Conservation (phyloP, 345 rosid genomes). For the Boechera divaricarpa region DNA sequence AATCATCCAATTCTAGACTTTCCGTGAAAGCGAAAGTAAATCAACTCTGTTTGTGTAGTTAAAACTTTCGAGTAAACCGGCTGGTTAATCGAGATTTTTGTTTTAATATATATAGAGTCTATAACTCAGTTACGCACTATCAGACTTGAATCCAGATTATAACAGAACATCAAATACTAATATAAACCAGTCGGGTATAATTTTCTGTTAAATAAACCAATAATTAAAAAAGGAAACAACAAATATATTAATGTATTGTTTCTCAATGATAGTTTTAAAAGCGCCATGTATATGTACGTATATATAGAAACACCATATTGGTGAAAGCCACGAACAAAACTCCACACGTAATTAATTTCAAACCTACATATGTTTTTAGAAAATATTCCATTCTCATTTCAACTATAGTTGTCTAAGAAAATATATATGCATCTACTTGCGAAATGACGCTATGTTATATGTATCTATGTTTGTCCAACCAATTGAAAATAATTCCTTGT, state of each 20-base stretch:
- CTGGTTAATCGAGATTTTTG: not conserved
- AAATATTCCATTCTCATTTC: constrained; percentile 24
- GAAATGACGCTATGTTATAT: constrained; percentile 3
- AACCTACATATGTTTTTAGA: constrained; percentile 20
- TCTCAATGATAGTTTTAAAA: constrained; percentile 26
- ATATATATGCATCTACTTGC: constrained; percentile 32
- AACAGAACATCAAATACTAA: no score
- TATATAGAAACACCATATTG: constrained; percentile 39
- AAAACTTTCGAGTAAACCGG: not conserved
- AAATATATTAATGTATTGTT: constrained; percentile 17
- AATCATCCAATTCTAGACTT: constrained; percentile 46
- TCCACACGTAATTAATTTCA: constrained; percentile 41
- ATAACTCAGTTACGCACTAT: no score
- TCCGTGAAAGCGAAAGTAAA: constrained; percentile 42
- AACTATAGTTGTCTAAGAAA: constrained; percentile 16
- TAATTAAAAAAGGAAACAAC: not conserved
- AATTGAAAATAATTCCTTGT: not conserved
- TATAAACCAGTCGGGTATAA: no score
- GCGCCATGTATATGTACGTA: constrained; percentile 37
- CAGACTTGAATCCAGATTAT: no score
- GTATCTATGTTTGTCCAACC: not conserved
- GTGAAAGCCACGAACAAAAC: constrained; percentile 50
- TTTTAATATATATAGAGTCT: not conserved
- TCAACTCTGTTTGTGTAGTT: constrained; percentile 1
- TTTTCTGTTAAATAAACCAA: not conserved